Conservation (phyloP, 2,329 filamentous ascomycete genomes). For the Meredithiella fracta region DNA sequence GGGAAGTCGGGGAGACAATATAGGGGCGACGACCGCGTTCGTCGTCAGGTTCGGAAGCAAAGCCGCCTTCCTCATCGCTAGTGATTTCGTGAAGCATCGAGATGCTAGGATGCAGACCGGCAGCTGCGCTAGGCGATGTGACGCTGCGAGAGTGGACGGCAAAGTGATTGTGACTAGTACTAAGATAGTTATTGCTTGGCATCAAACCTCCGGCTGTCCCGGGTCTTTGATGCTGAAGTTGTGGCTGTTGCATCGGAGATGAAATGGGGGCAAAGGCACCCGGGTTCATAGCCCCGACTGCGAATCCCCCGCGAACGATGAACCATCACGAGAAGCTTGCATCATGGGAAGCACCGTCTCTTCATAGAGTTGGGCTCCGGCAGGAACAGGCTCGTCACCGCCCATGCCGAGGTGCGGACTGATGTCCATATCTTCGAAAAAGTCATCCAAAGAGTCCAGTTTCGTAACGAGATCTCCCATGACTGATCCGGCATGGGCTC, state of each 20-base stretch:
- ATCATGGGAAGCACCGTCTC: conserved; percentile 84
- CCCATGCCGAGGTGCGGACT: conserved; percentile 26
- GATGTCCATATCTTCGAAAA: conserved; percentile 54
- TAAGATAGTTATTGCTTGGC: conserved; percentile 23
- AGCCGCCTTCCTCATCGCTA: conserved; percentile 63
- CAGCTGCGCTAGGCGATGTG: conserved; percentile 56
- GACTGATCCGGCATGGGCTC: conserved; percentile 36
- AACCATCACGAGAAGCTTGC: background rate
- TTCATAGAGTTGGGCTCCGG: conserved; percentile 72
- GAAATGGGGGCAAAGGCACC: background rate
- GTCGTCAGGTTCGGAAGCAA: conserved; percentile 65
- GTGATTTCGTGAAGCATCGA: conserved; percentile 32
- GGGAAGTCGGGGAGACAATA: conserved; percentile 23
- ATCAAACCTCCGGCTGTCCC: conserved; percentile 2
- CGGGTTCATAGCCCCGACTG: conserved; percentile 1
- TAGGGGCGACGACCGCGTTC: conserved; percentile 22
- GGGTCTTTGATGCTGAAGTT: conserved; percentile 46
- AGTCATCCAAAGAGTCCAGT: conserved; percentile 64
- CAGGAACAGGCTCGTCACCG: conserved; percentile 24
- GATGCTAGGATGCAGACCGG: conserved; percentile 31
- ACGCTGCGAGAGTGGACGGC: conserved; percentile 55
- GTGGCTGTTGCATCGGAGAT: conserved; percentile 57
- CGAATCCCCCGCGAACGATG: conserved; percentile 3
- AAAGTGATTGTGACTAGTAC: conserved; percentile 2
- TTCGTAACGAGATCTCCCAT: conserved; percentile 63